Percentiles rank a stretch among this genome's conserved stretches.
phyloP scores from a whole-genome alignment of 2,329 filamentous ascomycete species.

The Sporothrix pallida region DNA sequence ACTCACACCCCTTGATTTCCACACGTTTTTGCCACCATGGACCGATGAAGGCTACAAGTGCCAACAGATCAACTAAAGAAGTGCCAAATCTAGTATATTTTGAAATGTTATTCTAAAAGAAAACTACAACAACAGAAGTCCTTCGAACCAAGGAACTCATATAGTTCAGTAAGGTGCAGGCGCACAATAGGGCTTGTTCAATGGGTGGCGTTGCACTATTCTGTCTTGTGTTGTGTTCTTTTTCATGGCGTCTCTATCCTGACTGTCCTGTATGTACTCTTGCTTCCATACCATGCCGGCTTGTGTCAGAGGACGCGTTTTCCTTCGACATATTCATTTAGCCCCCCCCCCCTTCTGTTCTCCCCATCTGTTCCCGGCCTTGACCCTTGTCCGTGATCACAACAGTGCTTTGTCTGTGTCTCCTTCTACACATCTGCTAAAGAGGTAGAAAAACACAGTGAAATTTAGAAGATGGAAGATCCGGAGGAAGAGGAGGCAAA shows the following conservation, averaged over 20 bases:
- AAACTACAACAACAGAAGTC: no score
- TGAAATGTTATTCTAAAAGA: no score
- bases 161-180: background rate
- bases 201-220: background rate
- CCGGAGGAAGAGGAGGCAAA: background rate
- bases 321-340: background rate
- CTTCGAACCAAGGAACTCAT: no score
- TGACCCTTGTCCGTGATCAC: slow-evolving; percentile 4
- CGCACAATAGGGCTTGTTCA: slow-evolving; percentile 27
- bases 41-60: slow-evolving; percentile 15
- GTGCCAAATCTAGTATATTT: no score
- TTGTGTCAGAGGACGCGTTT: slow-evolving; percentile 7
- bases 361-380: slow-evolving; percentile 11
- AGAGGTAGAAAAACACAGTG: background rate
- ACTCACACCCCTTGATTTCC: background rate
- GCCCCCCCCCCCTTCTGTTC: background rate
- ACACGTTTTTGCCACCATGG: slow-evolving; percentile 30
- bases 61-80: background rate
- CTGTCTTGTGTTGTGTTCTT: background rate
- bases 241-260: background rate
- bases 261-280: background rate
- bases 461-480: background rate
- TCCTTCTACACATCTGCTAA: no score
- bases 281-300: slow-evolving; percentile 8
- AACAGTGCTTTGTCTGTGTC: background rate